Evolutionary conservation across 495 filamentous ascomycete genomes (phyloP).

Genomic region (Aspergillus saccharolyticus): DNA sequence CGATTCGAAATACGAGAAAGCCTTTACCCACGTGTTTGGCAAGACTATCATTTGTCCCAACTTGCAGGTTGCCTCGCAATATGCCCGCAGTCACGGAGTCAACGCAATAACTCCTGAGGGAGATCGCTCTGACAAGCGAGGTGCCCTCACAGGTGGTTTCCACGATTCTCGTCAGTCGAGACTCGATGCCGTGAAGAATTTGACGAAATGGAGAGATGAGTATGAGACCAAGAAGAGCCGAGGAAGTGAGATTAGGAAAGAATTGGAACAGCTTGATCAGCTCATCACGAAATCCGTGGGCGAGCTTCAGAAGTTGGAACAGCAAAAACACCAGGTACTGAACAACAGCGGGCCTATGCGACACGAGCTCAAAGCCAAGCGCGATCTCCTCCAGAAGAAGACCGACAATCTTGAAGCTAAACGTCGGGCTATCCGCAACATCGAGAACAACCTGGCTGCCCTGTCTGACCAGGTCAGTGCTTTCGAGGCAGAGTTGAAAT

Average conservation of each 20-base stretch:
- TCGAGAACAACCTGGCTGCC: conserved; percentile 70
- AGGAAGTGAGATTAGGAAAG: conserved; percentile 52
- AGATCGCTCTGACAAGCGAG: conserved; percentile 88
- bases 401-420: conserved; percentile 72
- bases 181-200: conserved; percentile 73
- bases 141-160: conserved; percentile 90
- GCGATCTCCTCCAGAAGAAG: conserved; percentile 68
- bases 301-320: conserved; percentile 77
- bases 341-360: conserved; percentile 76
- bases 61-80: conserved; percentile 77
- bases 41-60: conserved; percentile 93
- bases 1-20: conserved; percentile 70
- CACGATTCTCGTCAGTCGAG: conserved; percentile 78
- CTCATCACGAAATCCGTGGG: conserved; percentile 77
- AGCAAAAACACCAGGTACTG: conserved; percentile 70
- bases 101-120: conserved; percentile 92
- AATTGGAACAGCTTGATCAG: conserved; percentile 75
- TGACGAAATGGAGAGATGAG: conserved; percentile 67
- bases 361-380: conserved; percentile 66
- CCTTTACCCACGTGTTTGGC: conserved; percentile 90
- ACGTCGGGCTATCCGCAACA: conserved; percentile 59
- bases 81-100: conserved; percentile 83
- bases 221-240: conserved; percentile 61
- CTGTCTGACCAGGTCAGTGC: conserved; percentile 66
- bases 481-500: conserved; percentile 71